These are phyloP conservation scores for Cercospora sp. DNA, from an alignment of 2,329 filamentous ascomycete species.

Conservation along the genomic window DNA sequence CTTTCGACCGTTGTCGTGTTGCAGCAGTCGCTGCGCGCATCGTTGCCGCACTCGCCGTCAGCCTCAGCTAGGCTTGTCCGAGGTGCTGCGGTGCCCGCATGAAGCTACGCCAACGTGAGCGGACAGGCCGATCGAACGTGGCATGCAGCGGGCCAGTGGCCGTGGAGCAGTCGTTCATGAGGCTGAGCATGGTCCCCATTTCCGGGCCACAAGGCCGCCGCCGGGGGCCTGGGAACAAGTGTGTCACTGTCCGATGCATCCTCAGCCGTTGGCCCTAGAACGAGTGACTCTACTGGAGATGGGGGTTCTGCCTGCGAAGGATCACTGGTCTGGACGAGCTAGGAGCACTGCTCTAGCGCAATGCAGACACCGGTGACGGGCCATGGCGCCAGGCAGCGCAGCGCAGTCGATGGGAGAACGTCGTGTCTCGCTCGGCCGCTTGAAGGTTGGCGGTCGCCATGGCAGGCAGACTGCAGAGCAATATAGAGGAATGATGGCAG, in stretches of 20 bases:
- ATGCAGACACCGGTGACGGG: neutral
- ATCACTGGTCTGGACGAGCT: neutral
- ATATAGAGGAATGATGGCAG: neutral
- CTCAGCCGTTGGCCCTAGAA: neutral
- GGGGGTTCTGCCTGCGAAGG: neutral
- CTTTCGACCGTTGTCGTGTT: neutral
- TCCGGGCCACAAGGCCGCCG: neutral
- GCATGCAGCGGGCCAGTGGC: neutral
- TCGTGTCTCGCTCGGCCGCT: neutral
- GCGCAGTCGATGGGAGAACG: neutral
- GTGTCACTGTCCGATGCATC: neutral
- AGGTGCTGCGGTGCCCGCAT: neutral
- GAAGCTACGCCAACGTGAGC: neutral
- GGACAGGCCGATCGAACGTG: neutral
- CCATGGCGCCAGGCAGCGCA: neutral
- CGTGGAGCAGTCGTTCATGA: constrained; percentile 11
- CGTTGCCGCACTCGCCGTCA: neutral
- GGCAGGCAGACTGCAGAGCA: neutral
- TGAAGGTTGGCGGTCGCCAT: neutral
- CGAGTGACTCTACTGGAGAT: neutral
- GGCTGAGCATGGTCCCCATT: neutral
- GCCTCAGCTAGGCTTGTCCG: neutral
- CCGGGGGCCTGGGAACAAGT: neutral
- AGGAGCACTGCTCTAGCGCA: neutral
- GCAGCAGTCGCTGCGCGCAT: neutral